A percentile compares a stretch with the other conserved stretches of the same genome.
Conservation (phyloP, 208 protist genomes). For the Tetramitus jugosus region DNA sequence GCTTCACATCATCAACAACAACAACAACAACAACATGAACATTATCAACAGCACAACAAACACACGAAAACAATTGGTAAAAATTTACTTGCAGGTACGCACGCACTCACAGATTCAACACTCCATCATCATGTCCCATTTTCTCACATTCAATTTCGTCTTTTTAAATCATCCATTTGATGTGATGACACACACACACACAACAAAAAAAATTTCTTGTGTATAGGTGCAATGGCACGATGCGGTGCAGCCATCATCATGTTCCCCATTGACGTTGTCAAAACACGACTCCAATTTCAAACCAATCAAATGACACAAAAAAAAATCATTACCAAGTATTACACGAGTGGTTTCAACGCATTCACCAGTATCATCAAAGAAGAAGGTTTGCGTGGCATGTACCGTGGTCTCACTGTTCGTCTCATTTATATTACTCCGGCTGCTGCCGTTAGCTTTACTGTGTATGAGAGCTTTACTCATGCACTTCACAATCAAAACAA, state of each 20-base stretch:
- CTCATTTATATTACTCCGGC: slow-evolving; percentile 28
- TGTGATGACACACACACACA: too few species aligned
- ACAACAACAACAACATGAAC: too few species aligned
- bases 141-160: too few species aligned
- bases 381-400: slow-evolving; percentile 5
- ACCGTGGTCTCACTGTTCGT: slow-evolving; percentile 2
- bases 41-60: too few species aligned
- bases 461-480: slow-evolving; percentile 20
- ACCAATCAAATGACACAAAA: not conserved
- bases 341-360: not conserved
- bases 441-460: slow-evolving; percentile 20
- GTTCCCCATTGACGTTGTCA: slow-evolving; percentile 23
- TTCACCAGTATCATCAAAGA: slow-evolving; percentile 5
- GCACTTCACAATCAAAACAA: not conserved
- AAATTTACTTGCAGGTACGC: too few species aligned
- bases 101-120: too few species aligned
- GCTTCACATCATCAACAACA: too few species aligned
- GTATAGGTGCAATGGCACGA: slow-evolving; percentile 6
- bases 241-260: slow-evolving; percentile 8
- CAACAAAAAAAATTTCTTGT: too few species aligned
- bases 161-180: too few species aligned
- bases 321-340: not conserved
- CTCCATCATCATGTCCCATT: too few species aligned
- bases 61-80: too few species aligned
- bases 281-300: slow-evolving; percentile 25